Base-by-base conservation (phyloP, 1,139 yeast genomes). In the Blastobotrys petasosporus region DNA sequence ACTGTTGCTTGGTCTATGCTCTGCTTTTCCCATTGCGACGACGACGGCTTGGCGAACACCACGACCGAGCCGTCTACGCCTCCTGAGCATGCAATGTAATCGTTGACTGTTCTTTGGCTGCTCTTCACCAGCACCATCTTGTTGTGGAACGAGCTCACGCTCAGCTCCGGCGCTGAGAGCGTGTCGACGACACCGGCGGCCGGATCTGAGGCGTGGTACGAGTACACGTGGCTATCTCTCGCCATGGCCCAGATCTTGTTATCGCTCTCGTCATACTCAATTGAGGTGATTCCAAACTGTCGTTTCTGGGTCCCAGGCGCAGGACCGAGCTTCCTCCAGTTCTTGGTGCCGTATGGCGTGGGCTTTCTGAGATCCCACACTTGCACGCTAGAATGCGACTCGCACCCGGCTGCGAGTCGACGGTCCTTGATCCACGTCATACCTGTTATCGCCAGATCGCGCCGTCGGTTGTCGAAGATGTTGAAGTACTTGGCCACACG, bases 181-280 rank as follows among this genome's bases (percentile, higher is more conserved):
- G 44, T 45, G 35, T 56, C 56, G 11, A 49, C 40, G 3, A 47
- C 31, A 2, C 52, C 53, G 2, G 37, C 37, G 4, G 32, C 13
- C 11, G 49, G 50, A 6, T 42, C 34, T 6, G 44, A 42, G n/a
- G 52, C 38, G 17, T 42, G 20, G 32, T 51, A 49, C 1, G 55
- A 50, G 31, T 45, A 43, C 6, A 60, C 50, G n/a, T 39, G 43
- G 13, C 43, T 40, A 36, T 57, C 54, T 11, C 55, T 54, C 29
- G 52, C 47, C 42, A 59, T 41, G 32, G 57, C 46, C 55, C 62
- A 54, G 3, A 55, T 36, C 35, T 52, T 54, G 31, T 53, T 48
- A 11, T 50, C 47, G 1, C 23, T 41, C 16, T 48, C 42, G 41
- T 59, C 60, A 16, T 50, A 48, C 2, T 50, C 54, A 2, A 60